Evolutionary conservation across 2,329 filamentous ascomycete species (phyloP).

Genomic region (Cytospora mali): DNA sequence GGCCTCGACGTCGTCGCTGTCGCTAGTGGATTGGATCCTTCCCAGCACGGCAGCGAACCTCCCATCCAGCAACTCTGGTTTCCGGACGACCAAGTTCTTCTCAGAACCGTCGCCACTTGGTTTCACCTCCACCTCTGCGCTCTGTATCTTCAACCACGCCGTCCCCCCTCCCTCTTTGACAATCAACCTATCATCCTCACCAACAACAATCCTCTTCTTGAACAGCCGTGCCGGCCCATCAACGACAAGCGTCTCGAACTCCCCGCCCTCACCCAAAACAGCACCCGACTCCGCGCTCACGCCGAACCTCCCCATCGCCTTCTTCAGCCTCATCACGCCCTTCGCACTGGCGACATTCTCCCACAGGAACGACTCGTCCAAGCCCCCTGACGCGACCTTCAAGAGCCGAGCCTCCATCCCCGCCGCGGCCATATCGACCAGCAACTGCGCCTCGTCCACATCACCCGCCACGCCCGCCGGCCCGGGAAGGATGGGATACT

Average conservation of each 20-base stretch:
- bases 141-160: conserved; percentile 67
- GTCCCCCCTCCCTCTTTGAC: conserved; percentile 75
- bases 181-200: conserved; percentile 52
- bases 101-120: conserved; percentile 26
- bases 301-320: conserved; percentile 68
- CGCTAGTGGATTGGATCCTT: conserved; percentile 31
- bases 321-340: conserved; percentile 51
- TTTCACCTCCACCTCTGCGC: conserved; percentile 57
- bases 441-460: conserved; percentile 56
- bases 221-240: conserved; percentile 77
- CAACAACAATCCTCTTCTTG: conserved; percentile 68
- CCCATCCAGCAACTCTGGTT: conserved; percentile 68
- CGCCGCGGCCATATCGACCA: conserved; percentile 78
- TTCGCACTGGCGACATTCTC: conserved; percentile 67
- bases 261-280: conserved; percentile 87
- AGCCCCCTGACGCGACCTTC: conserved; percentile 89
- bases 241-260: conserved; percentile 91
- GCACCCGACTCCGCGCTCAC: conserved; percentile 62
- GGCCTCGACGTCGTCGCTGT: background rate
- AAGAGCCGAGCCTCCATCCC: conserved; percentile 88
- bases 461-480: conserved; percentile 38
- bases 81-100: conserved; percentile 44
- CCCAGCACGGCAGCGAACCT: conserved; percentile 53
- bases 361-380: conserved; percentile 82
- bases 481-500: conserved; percentile 74